Conservation (phyloP, 1,284 basidiomycete genomes). For the Exsudoporus floridanus region DNA sequence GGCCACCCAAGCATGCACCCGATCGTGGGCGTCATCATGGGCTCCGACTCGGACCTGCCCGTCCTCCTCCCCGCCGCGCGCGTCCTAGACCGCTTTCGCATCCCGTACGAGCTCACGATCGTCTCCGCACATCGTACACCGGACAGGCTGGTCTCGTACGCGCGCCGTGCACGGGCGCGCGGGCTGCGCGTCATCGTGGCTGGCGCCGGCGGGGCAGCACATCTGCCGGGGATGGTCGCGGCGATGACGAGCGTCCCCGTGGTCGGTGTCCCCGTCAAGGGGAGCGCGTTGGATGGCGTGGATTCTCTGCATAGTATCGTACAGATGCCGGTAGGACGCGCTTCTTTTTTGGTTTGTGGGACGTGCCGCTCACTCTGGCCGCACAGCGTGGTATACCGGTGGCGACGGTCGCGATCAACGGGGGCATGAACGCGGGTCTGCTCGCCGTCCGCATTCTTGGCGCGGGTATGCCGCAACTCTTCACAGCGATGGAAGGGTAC, state of each 20-base stretch:
- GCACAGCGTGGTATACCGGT: slow-evolving; percentile 90
- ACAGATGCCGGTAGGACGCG: slow-evolving; percentile 86
- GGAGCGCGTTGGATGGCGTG: slow-evolving; percentile 90
- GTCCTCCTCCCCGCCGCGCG: slow-evolving; percentile 89
- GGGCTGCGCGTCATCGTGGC: slow-evolving; percentile 86
- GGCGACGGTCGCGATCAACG: slow-evolving; percentile 97
- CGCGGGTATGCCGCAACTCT: slow-evolving; percentile 67
- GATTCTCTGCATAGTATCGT: slow-evolving; percentile 97
- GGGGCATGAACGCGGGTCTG: slow-evolving; percentile 90
- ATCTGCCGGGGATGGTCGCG: slow-evolving; percentile 98
- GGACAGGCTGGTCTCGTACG: slow-evolving; percentile 82
- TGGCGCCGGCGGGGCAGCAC: slow-evolving; percentile 95
- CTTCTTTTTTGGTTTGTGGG: neutral
- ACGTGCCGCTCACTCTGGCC: neutral
- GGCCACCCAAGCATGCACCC: slow-evolving; percentile 69
- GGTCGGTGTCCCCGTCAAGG: slow-evolving; percentile 96
- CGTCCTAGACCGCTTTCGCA: slow-evolving; percentile 77
- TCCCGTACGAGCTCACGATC: slow-evolving; percentile 94
- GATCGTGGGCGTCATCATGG: slow-evolving; percentile 96
- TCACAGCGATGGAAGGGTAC: slow-evolving; percentile 75
- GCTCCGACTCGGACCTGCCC: slow-evolving; percentile 96
- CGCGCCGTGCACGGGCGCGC: slow-evolving; percentile 71
- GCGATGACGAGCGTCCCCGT: slow-evolving; percentile 92
- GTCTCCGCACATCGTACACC: slow-evolving; percentile 97
- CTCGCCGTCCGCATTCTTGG: slow-evolving; percentile 89